These are phyloP conservation scores for Sphagnurus paluster DNA, from an alignment of 1,284 basidiomycete genomes.

Conservation along the genomic window DNA sequence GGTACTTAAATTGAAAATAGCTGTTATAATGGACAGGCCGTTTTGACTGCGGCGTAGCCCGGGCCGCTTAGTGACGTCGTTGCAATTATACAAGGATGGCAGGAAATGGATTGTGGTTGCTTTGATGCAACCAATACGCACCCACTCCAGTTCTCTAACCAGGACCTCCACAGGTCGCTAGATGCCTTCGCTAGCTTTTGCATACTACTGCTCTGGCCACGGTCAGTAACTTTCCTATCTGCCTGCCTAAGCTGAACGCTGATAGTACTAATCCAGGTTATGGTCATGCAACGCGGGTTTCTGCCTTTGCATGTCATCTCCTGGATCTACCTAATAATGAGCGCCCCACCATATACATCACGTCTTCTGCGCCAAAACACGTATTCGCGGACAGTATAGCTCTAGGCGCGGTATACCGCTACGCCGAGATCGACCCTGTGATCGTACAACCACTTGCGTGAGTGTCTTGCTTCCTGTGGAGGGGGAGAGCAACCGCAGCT, in stretches of 20 bases:
- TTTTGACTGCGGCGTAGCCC: too few species aligned
- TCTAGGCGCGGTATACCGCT: slow-evolving; percentile 60
- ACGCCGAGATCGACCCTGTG: slow-evolving; percentile 70
- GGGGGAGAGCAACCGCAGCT: neutral
- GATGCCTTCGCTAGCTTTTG: slow-evolving; percentile 38
- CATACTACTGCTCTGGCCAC: slow-evolving; percentile 75
- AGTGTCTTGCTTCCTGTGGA: slow-evolving; percentile 25
- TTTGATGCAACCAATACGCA: too few species aligned
- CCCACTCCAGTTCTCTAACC: slow-evolving; percentile 3
- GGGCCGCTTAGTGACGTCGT: slow-evolving; percentile 1
- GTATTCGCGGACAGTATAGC: slow-evolving; percentile 64
- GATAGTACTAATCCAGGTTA: slow-evolving; percentile 64
- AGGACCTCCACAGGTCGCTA: slow-evolving; percentile 2
- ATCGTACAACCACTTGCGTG: slow-evolving; percentile 74
- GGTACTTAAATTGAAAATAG: too few species aligned
- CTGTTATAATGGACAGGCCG: too few species aligned
- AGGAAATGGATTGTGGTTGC: too few species aligned
- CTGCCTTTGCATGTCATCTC: slow-evolving; percentile 62
- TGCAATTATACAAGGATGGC: too few species aligned
- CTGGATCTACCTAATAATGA: slow-evolving; percentile 37
- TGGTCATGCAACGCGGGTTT: slow-evolving; percentile 74
- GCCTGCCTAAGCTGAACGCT: neutral
- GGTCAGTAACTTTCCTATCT: slow-evolving; percentile 36
- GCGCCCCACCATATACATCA: slow-evolving; percentile 52
- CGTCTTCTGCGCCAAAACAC: slow-evolving; percentile 67